phyloP scores from a whole-genome alignment of 805 yeast genomes.

The Alloascoidea hylecoeti region DNA sequence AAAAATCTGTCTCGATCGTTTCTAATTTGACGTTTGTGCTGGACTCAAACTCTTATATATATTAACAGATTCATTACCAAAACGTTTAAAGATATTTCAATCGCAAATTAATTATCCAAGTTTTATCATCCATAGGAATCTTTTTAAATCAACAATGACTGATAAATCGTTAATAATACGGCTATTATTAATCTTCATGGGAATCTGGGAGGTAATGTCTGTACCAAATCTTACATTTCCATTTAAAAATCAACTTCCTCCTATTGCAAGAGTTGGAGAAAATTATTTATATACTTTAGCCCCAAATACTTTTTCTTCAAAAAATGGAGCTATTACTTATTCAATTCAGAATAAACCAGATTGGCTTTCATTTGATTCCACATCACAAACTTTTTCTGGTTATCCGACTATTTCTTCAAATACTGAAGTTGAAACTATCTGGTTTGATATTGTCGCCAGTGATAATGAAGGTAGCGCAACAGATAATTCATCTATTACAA shows the following conservation, averaged over 20 bases:
- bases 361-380: conserved; percentile 68
- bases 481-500: conserved; percentile 36
- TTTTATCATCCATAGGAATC: too few relatives aligned
- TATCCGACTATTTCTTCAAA: conserved; percentile 29
- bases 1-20: too few relatives aligned
- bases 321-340: conserved; percentile 34
- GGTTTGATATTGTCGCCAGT: conserved; percentile 45
- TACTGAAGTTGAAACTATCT: conserved; percentile 22
- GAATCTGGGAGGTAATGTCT: conserved; percentile 10
- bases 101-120: too few relatives aligned
- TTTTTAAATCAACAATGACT: too few relatives aligned
- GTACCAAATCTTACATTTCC: conserved; percentile 58
- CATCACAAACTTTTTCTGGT: conserved; percentile 52
- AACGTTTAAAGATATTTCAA: too few relatives aligned
- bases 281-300: conserved; percentile 54
- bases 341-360: conserved; percentile 45
- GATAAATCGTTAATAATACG: too few relatives aligned
- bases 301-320: conserved; percentile 47
- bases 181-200: too few relatives aligned
- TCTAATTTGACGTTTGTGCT: too few relatives aligned
- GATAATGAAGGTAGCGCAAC: conserved; percentile 38
- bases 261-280: conserved; percentile 64
- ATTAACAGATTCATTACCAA: too few relatives aligned
- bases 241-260: conserved; percentile 73
- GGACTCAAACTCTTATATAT: too few relatives aligned